Percentiles rank a stretch among this genome's conserved stretches.
Evolutionary conservation across 2,329 filamentous ascomycete species (phyloP).

Genomic region (Cordyceps fumosorosea): DNA sequence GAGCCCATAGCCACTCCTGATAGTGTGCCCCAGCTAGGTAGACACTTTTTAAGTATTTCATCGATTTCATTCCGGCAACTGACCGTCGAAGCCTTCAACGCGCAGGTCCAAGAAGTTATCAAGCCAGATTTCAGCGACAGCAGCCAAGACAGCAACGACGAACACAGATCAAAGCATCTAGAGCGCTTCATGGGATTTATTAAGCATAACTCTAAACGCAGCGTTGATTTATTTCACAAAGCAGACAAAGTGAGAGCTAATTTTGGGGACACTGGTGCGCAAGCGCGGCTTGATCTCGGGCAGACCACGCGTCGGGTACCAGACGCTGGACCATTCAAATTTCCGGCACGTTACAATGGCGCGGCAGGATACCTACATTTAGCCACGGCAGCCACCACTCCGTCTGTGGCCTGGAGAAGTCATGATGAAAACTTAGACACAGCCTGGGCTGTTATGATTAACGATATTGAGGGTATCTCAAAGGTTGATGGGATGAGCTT

Average conservation of each 20-base stretch:
- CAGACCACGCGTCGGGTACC: conserved; percentile 33
- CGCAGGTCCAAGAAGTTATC: not conserved
- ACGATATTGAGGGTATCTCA: not conserved
- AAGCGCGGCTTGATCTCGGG: conserved; percentile 65
- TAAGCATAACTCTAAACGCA: conserved; percentile 18
- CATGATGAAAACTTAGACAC: not conserved
- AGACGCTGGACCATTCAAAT: conserved; percentile 63
- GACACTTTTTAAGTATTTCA: not conserved
- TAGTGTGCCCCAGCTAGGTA: not conserved
- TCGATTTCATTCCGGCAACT: not conserved
- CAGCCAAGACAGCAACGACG: conserved; percentile 14
- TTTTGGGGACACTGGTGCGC: conserved; percentile 45
- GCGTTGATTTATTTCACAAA: conserved; percentile 60
- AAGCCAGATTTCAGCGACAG: not conserved
- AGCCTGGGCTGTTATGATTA: not conserved
- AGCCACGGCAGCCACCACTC: not conserved
- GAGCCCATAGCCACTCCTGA: conserved; percentile 36
- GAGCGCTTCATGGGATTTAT: conserved; percentile 1
- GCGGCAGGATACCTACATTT: conserved; percentile 48
- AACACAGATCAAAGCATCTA: conserved; percentile 43
- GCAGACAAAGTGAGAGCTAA: conserved; percentile 58
- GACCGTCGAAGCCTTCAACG: not conserved
- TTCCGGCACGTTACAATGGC: conserved; percentile 63
- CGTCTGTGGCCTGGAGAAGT: not conserved
- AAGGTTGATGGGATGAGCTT: not conserved